Conservation (phyloP, 1,284 basidiomycete species). For the Moesziomyces globuligerus region DNA sequence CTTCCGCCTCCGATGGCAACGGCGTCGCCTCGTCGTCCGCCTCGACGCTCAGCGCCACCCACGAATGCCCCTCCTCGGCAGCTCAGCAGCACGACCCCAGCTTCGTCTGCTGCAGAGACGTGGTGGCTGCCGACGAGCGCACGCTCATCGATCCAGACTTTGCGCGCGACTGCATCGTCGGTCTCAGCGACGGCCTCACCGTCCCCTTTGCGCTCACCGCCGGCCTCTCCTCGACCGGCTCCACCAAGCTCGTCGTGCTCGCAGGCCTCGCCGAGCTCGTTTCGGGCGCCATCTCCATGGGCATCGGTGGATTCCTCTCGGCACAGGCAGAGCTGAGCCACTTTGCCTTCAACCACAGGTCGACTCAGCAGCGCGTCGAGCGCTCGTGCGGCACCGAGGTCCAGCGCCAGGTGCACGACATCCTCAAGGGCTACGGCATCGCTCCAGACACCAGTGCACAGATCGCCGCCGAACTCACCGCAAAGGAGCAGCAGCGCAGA, state of each 20-base stretch:
- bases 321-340: slow-evolving; percentile 96
- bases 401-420: slow-evolving; percentile 89
- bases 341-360: slow-evolving; percentile 45
- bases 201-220: slow-evolving; percentile 72
- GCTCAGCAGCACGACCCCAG: slow-evolving; percentile 18
- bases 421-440: slow-evolving; percentile 88
- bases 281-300: slow-evolving; percentile 78
- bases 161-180: slow-evolving; percentile 84
- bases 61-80: slow-evolving; percentile 26
- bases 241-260: slow-evolving; percentile 86
- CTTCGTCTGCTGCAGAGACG: slow-evolving; percentile 78
- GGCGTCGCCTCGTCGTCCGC: slow-evolving; percentile 28
- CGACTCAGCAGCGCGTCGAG: slow-evolving; percentile 77
- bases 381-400: slow-evolving; percentile 91
- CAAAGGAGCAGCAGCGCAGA: slow-evolving; percentile 23
- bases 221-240: slow-evolving; percentile 88
- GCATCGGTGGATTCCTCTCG: slow-evolving; percentile 94
- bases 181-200: slow-evolving; percentile 93
- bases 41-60: slow-evolving; percentile 24
- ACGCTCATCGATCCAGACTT: slow-evolving; percentile 82
- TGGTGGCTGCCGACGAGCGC: slow-evolving; percentile 79
- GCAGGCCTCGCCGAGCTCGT: slow-evolving; percentile 83
- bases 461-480: slow-evolving; percentile 72
- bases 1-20: slow-evolving; percentile 4
- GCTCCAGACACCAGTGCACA: slow-evolving; percentile 81